Percentiles rank a stretch among this genome's conserved stretches.
phyloP scores from a whole-genome alignment of 2,329 filamentous ascomycete genomes.

The Camillea tinctor region DNA sequence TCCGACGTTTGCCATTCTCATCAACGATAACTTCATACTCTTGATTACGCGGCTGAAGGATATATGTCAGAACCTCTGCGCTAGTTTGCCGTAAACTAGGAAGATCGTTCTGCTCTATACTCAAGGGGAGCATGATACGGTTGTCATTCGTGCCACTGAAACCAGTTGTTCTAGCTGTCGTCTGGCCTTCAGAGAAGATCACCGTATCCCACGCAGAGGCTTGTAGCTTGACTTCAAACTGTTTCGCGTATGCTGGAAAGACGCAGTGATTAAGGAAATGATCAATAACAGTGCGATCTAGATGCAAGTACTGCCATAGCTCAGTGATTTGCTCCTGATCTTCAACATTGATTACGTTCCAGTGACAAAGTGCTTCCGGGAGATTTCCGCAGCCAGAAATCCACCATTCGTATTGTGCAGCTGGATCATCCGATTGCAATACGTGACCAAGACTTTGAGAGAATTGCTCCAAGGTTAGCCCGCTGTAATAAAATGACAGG shows the following conservation, averaged over 20 bases:
- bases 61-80: slow-evolving; percentile 58
- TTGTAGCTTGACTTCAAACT: slow-evolving; percentile 63
- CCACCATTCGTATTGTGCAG: slow-evolving; percentile 54
- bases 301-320: slow-evolving; percentile 49
- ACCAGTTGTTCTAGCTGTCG: slow-evolving; percentile 53
- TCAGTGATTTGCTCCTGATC: slow-evolving; percentile 49
- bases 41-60: slow-evolving; percentile 52
- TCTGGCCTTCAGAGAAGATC: slow-evolving; percentile 31
- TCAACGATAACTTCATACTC: slow-evolving; percentile 39
- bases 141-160: slow-evolving; percentile 74
- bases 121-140: slow-evolving; percentile 55
- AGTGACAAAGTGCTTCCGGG: slow-evolving; percentile 46
- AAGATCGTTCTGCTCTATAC: slow-evolving; percentile 60
- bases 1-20: slow-evolving; percentile 34
- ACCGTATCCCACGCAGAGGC: slow-evolving; percentile 69
- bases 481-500: slow-evolving; percentile 65
- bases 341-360: slow-evolving; percentile 57
- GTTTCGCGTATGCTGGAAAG: slow-evolving; percentile 62
- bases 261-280: slow-evolving; percentile 63
- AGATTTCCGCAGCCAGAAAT: slow-evolving; percentile 36
- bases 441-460: slow-evolving; percentile 48
- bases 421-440: slow-evolving; percentile 53
- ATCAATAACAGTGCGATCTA: slow-evolving; percentile 51
- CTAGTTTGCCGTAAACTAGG: slow-evolving; percentile 56
- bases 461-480: slow-evolving; percentile 49